A percentile compares a stretch with the other conserved stretches of the same genome.
These are phyloP conservation scores for Suillus clintonianus DNA, from an alignment of 768 basidiomycete species.

Conservation along the genomic window DNA sequence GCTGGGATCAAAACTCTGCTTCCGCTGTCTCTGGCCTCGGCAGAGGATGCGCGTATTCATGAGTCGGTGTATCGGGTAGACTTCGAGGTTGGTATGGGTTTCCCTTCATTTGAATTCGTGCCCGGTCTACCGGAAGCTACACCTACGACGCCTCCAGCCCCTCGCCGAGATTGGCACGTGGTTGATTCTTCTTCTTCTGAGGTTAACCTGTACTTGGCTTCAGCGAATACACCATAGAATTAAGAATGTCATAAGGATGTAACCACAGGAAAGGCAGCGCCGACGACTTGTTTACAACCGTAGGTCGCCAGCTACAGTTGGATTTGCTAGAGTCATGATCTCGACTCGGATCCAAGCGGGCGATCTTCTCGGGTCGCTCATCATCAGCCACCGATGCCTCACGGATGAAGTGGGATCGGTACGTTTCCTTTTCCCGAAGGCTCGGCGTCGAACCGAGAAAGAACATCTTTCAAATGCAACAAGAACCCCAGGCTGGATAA, in stretches of 20 bases:
- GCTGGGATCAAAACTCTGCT: neutral
- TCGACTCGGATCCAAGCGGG: neutral
- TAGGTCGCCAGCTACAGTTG: neutral
- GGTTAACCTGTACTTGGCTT: neutral
- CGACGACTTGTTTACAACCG: neutral
- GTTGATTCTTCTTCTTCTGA: neutral
- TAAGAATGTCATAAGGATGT: neutral
- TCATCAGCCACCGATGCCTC: neutral
- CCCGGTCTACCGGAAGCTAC: neutral
- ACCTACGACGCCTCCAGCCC: neutral
- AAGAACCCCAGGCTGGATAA: constrained; percentile 86
- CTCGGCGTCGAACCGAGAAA: constrained; percentile 76
- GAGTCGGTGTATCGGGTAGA: neutral
- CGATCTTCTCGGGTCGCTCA: neutral
- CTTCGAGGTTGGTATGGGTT: no score
- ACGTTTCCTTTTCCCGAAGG: constrained; percentile 48
- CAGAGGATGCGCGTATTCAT: no score
- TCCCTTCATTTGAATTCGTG: neutral
- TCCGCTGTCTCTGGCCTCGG: neutral
- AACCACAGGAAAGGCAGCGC: neutral
- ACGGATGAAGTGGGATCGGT: constrained; percentile 14
- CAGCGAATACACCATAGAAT: neutral
- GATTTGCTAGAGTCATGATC: neutral
- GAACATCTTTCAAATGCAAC: constrained; percentile 72
- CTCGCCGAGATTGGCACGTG: neutral